phyloP scores from a whole-genome alignment of 805 yeast species.

The Teunomyces cretensis region DNA sequence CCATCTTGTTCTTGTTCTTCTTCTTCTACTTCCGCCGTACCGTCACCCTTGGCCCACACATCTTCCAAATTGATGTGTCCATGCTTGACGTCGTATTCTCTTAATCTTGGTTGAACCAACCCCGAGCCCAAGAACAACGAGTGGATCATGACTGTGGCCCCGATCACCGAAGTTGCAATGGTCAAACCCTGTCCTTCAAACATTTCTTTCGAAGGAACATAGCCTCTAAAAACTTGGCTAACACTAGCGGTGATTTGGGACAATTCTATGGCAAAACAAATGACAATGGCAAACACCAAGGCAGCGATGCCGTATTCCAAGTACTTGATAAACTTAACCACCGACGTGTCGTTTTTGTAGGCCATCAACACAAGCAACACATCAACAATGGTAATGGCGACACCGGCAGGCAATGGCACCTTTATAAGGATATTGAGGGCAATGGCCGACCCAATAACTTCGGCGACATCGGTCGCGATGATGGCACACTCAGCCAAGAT shows the following conservation, averaged over 20 bases:
- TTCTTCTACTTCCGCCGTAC: background rate
- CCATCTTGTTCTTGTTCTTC: background rate
- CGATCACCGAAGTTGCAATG: constrained; percentile 48
- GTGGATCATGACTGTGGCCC: constrained; percentile 55
- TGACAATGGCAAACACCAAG: constrained; percentile 42
- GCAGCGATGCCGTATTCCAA: constrained; percentile 45
- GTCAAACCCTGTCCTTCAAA: constrained; percentile 43
- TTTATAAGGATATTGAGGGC: constrained; percentile 46
- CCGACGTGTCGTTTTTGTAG: constrained; percentile 43
- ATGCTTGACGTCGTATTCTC: constrained; percentile 43
- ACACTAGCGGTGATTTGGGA: constrained; percentile 33
- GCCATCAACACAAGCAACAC: constrained; percentile 48
- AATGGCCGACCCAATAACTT: constrained; percentile 52
- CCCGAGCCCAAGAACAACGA: constrained; percentile 50
- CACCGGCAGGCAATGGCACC: constrained; percentile 51
- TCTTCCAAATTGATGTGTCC: constrained; percentile 30
- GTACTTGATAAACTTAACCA: constrained; percentile 29
- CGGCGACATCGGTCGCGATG: constrained; percentile 54
- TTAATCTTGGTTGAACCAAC: constrained; percentile 46
- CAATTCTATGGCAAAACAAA: constrained; percentile 48
- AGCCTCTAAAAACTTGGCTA: constrained; percentile 43
- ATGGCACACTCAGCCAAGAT: constrained; percentile 48
- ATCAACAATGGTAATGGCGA: constrained; percentile 44
- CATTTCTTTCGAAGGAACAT: constrained; percentile 43
- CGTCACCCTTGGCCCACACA: background rate